Evolutionary conservation across 2,329 filamentous ascomycete species (phyloP), one percentile per base, ranked within the genome.

Genomic region (Sporothrix mexicana): DNA sequence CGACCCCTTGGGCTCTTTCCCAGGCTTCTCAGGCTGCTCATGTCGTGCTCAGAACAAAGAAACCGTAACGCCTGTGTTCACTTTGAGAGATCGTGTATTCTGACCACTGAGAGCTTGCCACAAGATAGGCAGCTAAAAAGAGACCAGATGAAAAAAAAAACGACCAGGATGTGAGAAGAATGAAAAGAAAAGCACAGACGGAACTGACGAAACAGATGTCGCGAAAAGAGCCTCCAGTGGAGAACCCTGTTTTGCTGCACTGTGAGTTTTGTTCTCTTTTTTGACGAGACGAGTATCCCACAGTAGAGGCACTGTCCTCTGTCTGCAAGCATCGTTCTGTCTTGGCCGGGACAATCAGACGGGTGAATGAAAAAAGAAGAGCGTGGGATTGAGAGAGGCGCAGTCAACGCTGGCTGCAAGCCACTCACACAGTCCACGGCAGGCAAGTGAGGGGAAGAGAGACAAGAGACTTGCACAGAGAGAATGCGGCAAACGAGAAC

Each of bases 51-150:
- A 20, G n/a, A 17, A 20, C 49, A 53, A 53, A 53, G 49, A 20
- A 20, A 53, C 7, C 12, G 12, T 13, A 51, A 36, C 5, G 30
- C 30, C 30, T 36, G 5, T 36, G 30, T 6, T 36, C 30, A 6
- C 30, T 7, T 36, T 7, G 30, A 36, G 30, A 36, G 30, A 36
- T 36, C 30, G 30, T 36, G 30, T 5, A 36, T 36, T 36, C 7
- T 36, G 41, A 47, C 61, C 61, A 66, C 20, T 66, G 10, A 66
- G 41, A 66, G 20, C 41, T n/a, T 66, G 61, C 61, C 61, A 66
- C 61, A 66, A 30, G 64, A 49, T 7, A 36, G 30, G 7, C 30
- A 36, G 30, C 30, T 36, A 2, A 36, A 36, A 36, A 36, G 7
- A 7, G 30, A 36, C 23, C 30, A 51, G 64, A 51, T 12, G 3